These are phyloP conservation scores for Pythium rhizo-oryzae DNA, from an alignment of 352 stramenopile species.

Conservation along the genomic window DNA sequence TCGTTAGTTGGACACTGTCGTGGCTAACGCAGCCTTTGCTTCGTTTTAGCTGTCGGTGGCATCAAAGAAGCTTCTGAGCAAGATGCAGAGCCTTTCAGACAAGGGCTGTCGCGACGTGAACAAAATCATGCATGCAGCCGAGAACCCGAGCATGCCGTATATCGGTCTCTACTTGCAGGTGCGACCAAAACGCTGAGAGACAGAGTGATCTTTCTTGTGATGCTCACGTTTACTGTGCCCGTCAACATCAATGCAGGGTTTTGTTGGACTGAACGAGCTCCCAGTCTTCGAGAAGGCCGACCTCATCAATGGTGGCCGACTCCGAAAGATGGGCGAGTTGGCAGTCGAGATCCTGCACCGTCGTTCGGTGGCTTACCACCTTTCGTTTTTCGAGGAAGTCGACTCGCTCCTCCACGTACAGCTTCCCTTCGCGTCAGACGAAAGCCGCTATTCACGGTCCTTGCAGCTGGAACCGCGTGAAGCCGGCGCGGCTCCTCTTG, in stretches of 20 bases:
- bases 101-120: slow-evolving; percentile 88
- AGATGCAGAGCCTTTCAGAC: slow-evolving; percentile 80
- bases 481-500: slow-evolving; percentile 60
- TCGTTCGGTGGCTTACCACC: slow-evolving; percentile 67
- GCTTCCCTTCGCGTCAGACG: slow-evolving; percentile 70
- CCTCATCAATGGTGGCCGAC: slow-evolving; percentile 69
- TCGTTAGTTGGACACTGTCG: background rate
- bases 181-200: background rate
- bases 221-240: background rate
- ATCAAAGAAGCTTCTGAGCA: slow-evolving; percentile 75
- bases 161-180: slow-evolving; percentile 88
- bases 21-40: background rate
- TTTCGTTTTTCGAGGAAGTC: slow-evolving; percentile 56
- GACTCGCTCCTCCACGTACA: slow-evolving; percentile 74
- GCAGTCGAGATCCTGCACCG: slow-evolving; percentile 80
- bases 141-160: slow-evolving; percentile 85
- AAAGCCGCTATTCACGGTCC: slow-evolving; percentile 77
- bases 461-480: slow-evolving; percentile 77
- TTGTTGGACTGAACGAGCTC: slow-evolving; percentile 81
- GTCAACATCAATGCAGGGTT: slow-evolving; percentile 53
- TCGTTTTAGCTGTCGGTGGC: slow-evolving; percentile 46
- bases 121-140: slow-evolving; percentile 72
- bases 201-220: background rate
- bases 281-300: slow-evolving; percentile 69
- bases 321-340: slow-evolving; percentile 74